These are phyloP conservation scores for Gracilaria domingensis DNA, from an alignment of 23 red algal species.

Conservation along the genomic window DNA sequence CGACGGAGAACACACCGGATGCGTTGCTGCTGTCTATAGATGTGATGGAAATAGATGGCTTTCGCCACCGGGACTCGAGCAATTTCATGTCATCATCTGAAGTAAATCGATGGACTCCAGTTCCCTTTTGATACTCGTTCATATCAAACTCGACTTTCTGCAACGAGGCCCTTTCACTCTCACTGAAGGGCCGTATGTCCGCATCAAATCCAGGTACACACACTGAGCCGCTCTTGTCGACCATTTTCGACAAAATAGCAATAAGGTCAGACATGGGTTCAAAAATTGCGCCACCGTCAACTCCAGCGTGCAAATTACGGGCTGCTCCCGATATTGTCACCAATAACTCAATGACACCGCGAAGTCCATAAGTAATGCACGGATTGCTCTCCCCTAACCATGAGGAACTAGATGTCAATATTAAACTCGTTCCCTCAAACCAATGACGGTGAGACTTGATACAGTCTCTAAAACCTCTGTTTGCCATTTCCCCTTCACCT, in stretches of 20 bases:
- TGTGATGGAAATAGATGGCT: constrained; percentile 77
- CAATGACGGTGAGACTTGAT: constrained; percentile 59
- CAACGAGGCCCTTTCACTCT: constrained; percentile 42
- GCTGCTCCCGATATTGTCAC: constrained; percentile 76
- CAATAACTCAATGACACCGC: constrained; percentile 79
- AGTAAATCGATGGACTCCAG: constrained; percentile 65
- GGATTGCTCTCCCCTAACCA: constrained; percentile 87
- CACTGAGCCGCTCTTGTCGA: constrained; percentile 63
- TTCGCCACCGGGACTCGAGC: constrained; percentile 65
- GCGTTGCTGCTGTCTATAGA: constrained; percentile 74
- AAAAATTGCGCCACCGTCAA: constrained; percentile 85
- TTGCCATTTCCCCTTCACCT: constrained; percentile 83
- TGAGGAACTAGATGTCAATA: constrained; percentile 78
- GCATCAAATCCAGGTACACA: constrained; percentile 82
- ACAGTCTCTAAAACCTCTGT: constrained; percentile 77
- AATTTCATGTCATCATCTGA: constrained; percentile 41
- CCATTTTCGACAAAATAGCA: constrained; percentile 67
- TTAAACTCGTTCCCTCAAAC: constrained; percentile 73
- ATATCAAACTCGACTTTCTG: constrained; percentile 64
- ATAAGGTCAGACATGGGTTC: constrained; percentile 92
- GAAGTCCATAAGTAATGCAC: constrained; percentile 95
- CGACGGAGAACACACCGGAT: constrained; percentile 68
- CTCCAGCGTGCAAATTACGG: constrained; percentile 88
- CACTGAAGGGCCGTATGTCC: constrained; percentile 62
- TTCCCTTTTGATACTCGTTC: constrained; percentile 59